Percentiles rank a stretch among this genome's conserved stretches.
phyloP scores from a whole-genome alignment of 495 filamentous ascomycete genomes.

The Aspergillus steynii region DNA sequence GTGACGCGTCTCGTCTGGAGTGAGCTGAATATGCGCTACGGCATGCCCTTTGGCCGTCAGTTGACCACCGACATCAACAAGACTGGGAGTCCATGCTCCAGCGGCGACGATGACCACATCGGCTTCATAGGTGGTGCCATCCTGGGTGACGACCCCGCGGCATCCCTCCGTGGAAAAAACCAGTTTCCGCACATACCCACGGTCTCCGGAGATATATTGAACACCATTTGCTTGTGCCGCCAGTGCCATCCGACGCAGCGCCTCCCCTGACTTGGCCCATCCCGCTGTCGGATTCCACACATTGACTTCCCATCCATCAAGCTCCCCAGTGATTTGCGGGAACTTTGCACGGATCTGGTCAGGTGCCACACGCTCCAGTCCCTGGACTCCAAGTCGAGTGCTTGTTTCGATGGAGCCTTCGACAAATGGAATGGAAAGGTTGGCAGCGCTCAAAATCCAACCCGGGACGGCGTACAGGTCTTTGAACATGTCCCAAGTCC shows the following conservation, averaged over 20 bases:
- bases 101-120: constrained; percentile 34
- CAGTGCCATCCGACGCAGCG: constrained; percentile 28
- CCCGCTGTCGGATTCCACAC: constrained; percentile 34
- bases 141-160: constrained; percentile 31
- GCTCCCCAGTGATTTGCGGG: constrained; percentile 25
- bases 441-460: constrained; percentile 28
- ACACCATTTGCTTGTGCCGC: constrained; percentile 26
- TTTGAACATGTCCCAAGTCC: constrained; percentile 23
- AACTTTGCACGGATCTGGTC: constrained; percentile 22
- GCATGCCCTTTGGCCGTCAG: constrained; percentile 26
- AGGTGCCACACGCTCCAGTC: constrained; percentile 20
- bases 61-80: constrained; percentile 37
- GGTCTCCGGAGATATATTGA: constrained; percentile 27
- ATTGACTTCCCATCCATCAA: constrained; percentile 31
- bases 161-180: constrained; percentile 22
- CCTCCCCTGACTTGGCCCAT: constrained; percentile 28
- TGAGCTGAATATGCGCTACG: constrained; percentile 31
- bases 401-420: constrained; percentile 28
- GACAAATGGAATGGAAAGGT: constrained; percentile 26
- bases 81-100: constrained; percentile 33
- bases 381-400: constrained; percentile 20
- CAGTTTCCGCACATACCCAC: constrained; percentile 25
- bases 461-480: constrained; percentile 34
- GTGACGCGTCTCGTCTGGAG: constrained; percentile 19
- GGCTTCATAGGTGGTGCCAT: constrained; percentile 32